Conservation (phyloP, 768 basidiomycete species). For the Rhizopogon vesiculosus region DNA sequence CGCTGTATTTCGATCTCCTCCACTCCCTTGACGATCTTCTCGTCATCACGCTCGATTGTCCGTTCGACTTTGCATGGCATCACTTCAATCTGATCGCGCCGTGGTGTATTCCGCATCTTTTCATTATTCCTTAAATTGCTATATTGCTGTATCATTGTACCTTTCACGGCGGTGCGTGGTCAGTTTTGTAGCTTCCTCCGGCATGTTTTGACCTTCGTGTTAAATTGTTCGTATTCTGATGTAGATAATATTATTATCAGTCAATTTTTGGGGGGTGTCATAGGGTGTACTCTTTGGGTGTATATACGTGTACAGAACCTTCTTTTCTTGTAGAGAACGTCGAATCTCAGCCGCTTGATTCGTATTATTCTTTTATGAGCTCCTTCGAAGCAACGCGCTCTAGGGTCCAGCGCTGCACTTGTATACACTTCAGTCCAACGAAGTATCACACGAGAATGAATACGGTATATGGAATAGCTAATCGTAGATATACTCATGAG, state of each 20-base stretch:
- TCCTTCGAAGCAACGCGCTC: no score
- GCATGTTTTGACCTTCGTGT: background rate
- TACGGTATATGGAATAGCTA: no score
- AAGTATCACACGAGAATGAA: no score
- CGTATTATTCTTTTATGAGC: no score
- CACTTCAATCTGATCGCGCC: background rate
- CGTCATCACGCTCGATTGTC: background rate
- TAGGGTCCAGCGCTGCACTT: no score
- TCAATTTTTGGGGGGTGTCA: background rate
- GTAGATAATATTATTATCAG: background rate
- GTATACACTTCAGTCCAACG: no score
- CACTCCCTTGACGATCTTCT: background rate
- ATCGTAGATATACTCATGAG: no score
- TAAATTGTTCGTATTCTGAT: background rate
- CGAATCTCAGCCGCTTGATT: no score
- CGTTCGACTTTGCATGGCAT: background rate
- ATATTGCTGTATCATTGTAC: background rate
- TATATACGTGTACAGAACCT: background rate
- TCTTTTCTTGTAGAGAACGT: background rate
- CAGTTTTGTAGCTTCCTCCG: background rate
- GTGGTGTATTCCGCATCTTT: background rate
- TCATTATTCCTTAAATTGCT: background rate
- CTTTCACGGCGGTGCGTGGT: background rate
- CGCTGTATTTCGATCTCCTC: background rate
- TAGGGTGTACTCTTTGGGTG: background rate